phyloP scores from a whole-genome alignment of 345 rosid species.

The Luvunga scandens region DNA sequence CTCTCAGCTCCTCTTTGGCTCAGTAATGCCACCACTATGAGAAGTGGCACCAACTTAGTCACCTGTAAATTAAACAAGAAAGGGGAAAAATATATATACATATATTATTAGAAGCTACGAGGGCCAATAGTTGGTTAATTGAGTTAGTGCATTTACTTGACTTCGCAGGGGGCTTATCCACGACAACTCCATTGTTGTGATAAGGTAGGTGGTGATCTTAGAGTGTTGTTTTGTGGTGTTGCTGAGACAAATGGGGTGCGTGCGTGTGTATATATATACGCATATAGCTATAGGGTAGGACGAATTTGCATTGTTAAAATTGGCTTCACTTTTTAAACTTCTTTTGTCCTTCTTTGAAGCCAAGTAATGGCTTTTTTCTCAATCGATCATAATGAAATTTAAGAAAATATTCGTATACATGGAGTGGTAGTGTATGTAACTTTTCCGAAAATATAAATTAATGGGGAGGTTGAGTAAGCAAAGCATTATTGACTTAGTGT shows the following conservation, averaged over 20 bases:
- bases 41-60: conserved; percentile 11
- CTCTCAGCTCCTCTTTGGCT: conserved; percentile 37
- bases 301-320: neutral
- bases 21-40: conserved; percentile 23
- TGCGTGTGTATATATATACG: conserved; percentile 22
- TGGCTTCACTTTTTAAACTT: conserved; percentile 4
- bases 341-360: conserved; percentile 19
- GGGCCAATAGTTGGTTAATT: too few species aligned
- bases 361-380: conserved; percentile 19
- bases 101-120: neutral
- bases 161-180: conserved; percentile 6
- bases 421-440: neutral
- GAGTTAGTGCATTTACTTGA: conserved; percentile 20
- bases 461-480: neutral
- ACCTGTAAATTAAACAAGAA: conserved; percentile 24
- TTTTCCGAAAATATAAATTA: neutral
- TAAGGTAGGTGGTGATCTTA: neutral
- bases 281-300: conserved; percentile 2
- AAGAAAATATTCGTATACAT: neutral
- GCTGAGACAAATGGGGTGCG: neutral
- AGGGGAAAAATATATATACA: neutral
- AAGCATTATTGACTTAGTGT: neutral
- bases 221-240: conserved; percentile 14
- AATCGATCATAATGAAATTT: neutral
- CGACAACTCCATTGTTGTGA: conserved; percentile 19